Percentiles rank a stretch among this genome's conserved stretches.
Evolutionary conservation across 2,329 filamentous ascomycete genomes (phyloP).

Genomic region (Fusarium luffae): DNA sequence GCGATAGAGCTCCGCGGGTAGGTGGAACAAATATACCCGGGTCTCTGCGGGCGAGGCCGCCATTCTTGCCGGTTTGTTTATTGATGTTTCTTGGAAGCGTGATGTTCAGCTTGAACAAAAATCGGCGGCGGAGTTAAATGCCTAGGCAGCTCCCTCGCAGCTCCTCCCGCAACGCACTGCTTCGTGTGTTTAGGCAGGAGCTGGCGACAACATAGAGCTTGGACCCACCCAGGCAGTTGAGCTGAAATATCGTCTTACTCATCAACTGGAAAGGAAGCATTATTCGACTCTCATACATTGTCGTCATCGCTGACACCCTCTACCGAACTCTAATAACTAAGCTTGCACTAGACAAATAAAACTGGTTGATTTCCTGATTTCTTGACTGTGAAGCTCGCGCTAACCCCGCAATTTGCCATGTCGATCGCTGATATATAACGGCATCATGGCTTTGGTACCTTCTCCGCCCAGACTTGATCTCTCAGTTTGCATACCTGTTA

Average conservation of each 20-base stretch:
- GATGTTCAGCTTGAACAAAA: too few relatives aligned
- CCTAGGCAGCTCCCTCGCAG: neutral
- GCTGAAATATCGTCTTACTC: neutral
- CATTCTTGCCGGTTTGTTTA: neutral
- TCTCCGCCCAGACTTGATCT: neutral
- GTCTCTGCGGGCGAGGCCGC: neutral
- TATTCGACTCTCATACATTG: neutral
- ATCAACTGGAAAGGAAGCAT: neutral
- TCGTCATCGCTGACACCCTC: slow-evolving; percentile 9
- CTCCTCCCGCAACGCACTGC: neutral
- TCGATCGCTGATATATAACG: slow-evolving; percentile 8
- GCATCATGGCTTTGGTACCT: neutral
- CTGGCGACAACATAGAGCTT: neutral
- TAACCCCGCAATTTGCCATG: slow-evolving; percentile 15
- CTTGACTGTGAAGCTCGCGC: neutral
- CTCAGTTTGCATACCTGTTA: neutral
- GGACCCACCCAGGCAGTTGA: neutral
- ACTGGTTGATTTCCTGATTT: slow-evolving; percentile 9
- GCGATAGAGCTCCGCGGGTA: neutral
- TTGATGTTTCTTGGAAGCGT: neutral
- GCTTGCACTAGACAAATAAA: neutral
- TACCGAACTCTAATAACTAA: neutral
- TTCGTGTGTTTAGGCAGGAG: neutral
- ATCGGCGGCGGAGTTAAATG: neutral
- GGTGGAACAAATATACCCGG: neutral